Percentiles rank a stretch among this genome's conserved stretches.
phyloP scores from a whole-genome alignment of 345 rosid species.

The Melaleuca alternifolia region DNA sequence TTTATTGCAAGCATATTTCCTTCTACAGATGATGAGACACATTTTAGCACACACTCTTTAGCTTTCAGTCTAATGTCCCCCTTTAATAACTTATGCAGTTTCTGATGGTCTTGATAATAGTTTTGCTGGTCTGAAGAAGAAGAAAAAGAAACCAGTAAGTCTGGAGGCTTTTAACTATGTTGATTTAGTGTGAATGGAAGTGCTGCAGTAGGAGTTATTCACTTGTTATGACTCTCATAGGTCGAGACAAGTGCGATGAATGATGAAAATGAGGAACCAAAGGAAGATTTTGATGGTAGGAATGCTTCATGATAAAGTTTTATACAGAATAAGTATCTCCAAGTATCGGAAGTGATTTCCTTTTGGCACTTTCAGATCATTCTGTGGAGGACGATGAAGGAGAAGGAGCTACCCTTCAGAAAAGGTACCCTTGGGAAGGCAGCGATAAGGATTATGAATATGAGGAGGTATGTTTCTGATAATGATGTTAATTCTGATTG shows the following conservation, averaged over 20 bases:
- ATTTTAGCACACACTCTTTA: neutral
- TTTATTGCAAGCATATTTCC: neutral
- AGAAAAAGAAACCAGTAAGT: conserved; percentile 93
- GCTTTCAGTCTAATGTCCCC: neutral
- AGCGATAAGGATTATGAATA: conserved; percentile 81
- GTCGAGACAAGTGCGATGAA: conserved; percentile 51
- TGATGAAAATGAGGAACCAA: conserved; percentile 52
- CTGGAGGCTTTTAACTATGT: neutral
- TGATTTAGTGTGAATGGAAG: neutral
- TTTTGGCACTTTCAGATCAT: conserved; percentile 28
- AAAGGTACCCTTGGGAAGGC: conserved; percentile 87
- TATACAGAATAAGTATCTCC: neutral
- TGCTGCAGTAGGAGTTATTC: neutral
- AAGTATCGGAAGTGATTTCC: neutral
- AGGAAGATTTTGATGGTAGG: conserved; percentile 66
- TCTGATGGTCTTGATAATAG: conserved; percentile 69
- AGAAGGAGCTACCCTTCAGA: conserved; percentile 28
- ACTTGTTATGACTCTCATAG: conserved; percentile 22
- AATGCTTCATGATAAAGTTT: neutral
- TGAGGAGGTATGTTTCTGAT: conserved; percentile 50
- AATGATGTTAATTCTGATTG: neutral
- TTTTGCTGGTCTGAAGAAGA: conserved; percentile 83
- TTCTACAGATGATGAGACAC: neutral
- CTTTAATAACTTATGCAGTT: conserved; percentile 19
- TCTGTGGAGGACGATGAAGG: conserved; percentile 49